Conservation (phyloP, 1,139 yeast genomes). For the Geotrichum histeridarum region DNA sequence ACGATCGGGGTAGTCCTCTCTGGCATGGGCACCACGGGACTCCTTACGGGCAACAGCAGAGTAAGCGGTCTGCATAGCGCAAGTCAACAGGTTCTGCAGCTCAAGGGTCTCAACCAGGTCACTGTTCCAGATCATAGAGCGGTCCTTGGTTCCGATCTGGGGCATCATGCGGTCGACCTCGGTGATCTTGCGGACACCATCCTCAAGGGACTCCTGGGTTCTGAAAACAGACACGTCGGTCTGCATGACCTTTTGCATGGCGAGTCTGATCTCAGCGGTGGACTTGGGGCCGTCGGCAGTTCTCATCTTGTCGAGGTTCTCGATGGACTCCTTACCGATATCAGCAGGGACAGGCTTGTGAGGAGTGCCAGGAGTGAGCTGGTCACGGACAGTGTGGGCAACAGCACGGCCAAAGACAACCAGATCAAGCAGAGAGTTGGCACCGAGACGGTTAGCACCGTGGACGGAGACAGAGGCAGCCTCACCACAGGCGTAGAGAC, state of each 20-base stretch:
- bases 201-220: constrained; percentile 85
- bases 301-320: constrained; percentile 83
- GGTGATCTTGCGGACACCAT: constrained; percentile 77
- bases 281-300: constrained; percentile 74
- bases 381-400: constrained; percentile 81
- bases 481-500: constrained; percentile 96
- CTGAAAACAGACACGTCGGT: constrained; percentile 96
- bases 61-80: constrained; percentile 93
- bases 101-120: constrained; percentile 95
- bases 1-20: constrained; percentile 95
- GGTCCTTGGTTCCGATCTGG: constrained; percentile 80
- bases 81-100: constrained; percentile 91
- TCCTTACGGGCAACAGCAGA: constrained; percentile 95
- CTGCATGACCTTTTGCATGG: constrained; percentile 96
- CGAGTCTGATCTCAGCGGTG: constrained; percentile 84
- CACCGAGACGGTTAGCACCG: constrained; percentile 99
- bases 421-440: constrained; percentile 94
- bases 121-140: constrained; percentile 98
- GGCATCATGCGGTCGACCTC: constrained; percentile 69
- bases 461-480: constrained; percentile 98
- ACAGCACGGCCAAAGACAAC: constrained; percentile 99
- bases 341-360: constrained; percentile 75
- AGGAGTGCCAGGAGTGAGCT: constrained; percentile 83
- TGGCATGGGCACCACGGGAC: constrained; percentile 99
- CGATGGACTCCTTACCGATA: constrained; percentile 82